Conservation (phyloP, 1,139 yeast species). For the Petasospora rhodanensis region DNA sequence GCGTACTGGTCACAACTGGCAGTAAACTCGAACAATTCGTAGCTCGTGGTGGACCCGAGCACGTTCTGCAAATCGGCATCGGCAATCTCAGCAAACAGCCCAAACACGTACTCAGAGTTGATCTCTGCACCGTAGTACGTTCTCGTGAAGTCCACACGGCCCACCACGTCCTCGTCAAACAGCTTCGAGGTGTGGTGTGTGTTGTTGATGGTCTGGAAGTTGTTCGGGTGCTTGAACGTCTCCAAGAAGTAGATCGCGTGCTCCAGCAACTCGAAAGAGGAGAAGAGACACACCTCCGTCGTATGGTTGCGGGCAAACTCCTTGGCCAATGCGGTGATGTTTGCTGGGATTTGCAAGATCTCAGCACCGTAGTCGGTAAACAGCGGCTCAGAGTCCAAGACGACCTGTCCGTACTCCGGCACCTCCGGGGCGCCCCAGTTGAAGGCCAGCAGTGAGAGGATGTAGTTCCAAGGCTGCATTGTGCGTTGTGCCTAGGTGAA, state of each 20-base stretch:
- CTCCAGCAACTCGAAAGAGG: conserved; percentile 4
- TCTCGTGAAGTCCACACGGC: conserved; percentile 22
- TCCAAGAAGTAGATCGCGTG: conserved; percentile 9
- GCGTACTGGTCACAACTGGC: conserved; percentile 14
- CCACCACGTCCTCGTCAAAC: conserved; percentile 19
- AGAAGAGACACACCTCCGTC: not conserved
- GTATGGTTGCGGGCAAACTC: too few relatives aligned
- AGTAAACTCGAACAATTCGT: conserved; percentile 13
- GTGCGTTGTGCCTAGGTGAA: too few relatives aligned
- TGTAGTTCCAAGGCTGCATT: too few relatives aligned
- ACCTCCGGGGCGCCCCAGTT: too few relatives aligned
- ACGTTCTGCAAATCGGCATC: conserved; percentile 8
- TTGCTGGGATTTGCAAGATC: too few relatives aligned
- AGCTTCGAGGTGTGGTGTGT: conserved; percentile 20
- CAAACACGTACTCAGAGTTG: conserved; percentile 24
- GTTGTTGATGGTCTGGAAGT: conserved; percentile 10
- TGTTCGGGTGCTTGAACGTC: conserved; percentile 13
- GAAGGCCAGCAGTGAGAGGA: too few relatives aligned
- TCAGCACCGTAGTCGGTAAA: too few relatives aligned
- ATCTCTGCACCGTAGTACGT: conserved; percentile 21
- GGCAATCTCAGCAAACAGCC: conserved; percentile 17
- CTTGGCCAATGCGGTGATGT: too few relatives aligned
- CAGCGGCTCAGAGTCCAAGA: too few relatives aligned
- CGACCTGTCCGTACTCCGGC: too few relatives aligned
- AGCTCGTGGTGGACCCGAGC: conserved; percentile 15